Percentiles rank a stretch among this genome's conserved stretches.
phyloP scores from a whole-genome alignment of 2,329 filamentous ascomycete species.

The Hypomyces perniciosus region DNA sequence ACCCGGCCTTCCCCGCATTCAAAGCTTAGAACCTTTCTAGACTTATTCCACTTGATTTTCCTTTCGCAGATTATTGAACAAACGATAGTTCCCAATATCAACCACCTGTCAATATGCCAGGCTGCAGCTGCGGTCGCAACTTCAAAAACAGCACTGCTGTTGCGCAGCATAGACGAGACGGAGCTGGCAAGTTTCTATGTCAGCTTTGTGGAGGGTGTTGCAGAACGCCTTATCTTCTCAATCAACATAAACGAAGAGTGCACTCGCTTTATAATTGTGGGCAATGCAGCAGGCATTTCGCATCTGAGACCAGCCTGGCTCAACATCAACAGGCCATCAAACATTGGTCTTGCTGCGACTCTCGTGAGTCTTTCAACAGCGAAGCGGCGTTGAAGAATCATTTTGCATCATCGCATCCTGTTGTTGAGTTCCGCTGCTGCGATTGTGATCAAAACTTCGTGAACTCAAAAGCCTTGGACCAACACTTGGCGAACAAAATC shows the following conservation, averaged over 20 bases:
- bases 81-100: background rate
- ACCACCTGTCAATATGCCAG: background rate
- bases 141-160: background rate
- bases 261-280: background rate
- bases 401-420: background rate
- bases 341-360: background rate
- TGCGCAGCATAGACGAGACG: background rate
- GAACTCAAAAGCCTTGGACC: background rate
- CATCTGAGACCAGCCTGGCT: too few relatives aligned
- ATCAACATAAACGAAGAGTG: background rate
- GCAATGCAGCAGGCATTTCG: too few relatives aligned
- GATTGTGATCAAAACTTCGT: conserved; percentile 7
- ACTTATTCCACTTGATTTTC: background rate
- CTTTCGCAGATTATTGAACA: background rate
- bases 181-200: background rate
- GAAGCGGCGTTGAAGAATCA: background rate
- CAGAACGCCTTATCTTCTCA: background rate
- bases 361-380: background rate
- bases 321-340: background rate
- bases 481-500: background rate
- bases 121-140: background rate
- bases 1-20: too few relatives aligned
- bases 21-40: too few relatives aligned
- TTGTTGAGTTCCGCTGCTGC: conserved; percentile 6
- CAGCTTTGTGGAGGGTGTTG: background rate